These are phyloP conservation scores for Aspergillus phoenicis DNA, from an alignment of 2,329 filamentous ascomycete genomes.

Conservation along the genomic window DNA sequence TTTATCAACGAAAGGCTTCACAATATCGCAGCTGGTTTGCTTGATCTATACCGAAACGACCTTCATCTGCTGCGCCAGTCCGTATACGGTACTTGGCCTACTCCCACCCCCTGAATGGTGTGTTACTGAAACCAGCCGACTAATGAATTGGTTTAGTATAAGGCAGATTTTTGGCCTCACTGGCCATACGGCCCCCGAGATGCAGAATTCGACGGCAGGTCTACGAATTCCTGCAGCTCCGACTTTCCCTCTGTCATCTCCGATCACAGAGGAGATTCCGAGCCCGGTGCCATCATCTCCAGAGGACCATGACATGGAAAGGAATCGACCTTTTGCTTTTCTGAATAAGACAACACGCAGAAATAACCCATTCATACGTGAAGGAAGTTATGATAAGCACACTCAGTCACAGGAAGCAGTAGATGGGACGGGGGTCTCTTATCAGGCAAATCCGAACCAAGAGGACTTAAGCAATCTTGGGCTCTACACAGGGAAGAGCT, in stretches of 20 bases:
- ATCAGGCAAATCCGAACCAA: not conserved
- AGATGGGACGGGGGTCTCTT: conserved; percentile 19
- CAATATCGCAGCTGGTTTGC: conserved; percentile 4
- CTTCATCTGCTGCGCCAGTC: not conserved
- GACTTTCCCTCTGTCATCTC: conserved; percentile 47
- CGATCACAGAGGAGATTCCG: conserved; percentile 45
- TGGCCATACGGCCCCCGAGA: conserved; percentile 27
- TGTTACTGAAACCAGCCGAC: not conserved
- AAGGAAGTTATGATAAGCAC: conserved; percentile 1
- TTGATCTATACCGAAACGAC: conserved; percentile 14
- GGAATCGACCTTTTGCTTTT: conserved; percentile 35
- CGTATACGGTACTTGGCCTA: not conserved
- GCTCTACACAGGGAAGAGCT: conserved; percentile 23
- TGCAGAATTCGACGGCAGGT: conserved; percentile 28
- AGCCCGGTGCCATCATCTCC: conserved; percentile 41
- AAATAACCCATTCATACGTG: conserved; percentile 16
- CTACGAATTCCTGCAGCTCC: conserved; percentile 37
- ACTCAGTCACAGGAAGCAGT: conserved; percentile 12
- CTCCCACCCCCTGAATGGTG: not conserved
- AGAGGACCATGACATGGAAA: conserved; percentile 32
- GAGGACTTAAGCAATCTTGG: not conserved
- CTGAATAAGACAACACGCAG: conserved; percentile 29
- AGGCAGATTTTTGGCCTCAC: conserved; percentile 9
- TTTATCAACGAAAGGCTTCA: not conserved
- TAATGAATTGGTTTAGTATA: conserved; percentile 14